Conservation (phyloP, 768 basidiomycete genomes). For the Lepiota venenata region DNA sequence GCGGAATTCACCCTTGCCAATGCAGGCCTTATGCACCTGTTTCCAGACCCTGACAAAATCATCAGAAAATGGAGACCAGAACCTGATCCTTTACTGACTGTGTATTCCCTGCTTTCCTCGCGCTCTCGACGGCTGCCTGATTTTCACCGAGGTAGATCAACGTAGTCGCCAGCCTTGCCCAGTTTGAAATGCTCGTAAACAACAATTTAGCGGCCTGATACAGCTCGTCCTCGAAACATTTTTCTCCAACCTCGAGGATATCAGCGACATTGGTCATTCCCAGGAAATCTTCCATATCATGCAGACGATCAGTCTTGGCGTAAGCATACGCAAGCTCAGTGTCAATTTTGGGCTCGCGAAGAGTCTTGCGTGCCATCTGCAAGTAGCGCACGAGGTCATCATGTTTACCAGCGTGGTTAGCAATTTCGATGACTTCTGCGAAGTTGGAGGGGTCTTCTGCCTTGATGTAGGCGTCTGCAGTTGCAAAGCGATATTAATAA, state of each 20-base stretch:
- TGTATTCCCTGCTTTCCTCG: constrained; percentile 98
- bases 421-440: constrained; percentile 92
- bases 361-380: constrained; percentile 97
- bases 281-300: constrained; percentile 99
- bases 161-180: constrained; percentile 97
- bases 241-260: constrained; percentile 94
- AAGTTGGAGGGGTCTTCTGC: constrained; percentile 95
- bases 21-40: constrained; percentile 97
- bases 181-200: constrained; percentile 97
- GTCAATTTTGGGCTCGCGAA: constrained; percentile 97
- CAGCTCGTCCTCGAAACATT: constrained; percentile 97
- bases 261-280: constrained; percentile 99
- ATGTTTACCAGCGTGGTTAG: constrained; percentile 89
- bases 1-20: constrained; percentile 96
- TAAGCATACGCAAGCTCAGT: constrained; percentile 98
- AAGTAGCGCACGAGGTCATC: constrained; percentile 95
- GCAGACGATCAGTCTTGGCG: constrained; percentile 90
- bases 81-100: constrained; percentile 53
- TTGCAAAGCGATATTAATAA: constrained; percentile 3
- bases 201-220: constrained; percentile 96
- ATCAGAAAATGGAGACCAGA: constrained; percentile 11
- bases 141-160: constrained; percentile 98
- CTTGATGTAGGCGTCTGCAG: constrained; percentile 92
- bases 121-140: constrained; percentile 97
- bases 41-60: constrained; percentile 84